Evolutionary conservation across 371 early-diverging fungal genomes (phyloP), one percentile per base, ranked within the genome.

Genomic region (Blyttiomyces sp.): DNA sequence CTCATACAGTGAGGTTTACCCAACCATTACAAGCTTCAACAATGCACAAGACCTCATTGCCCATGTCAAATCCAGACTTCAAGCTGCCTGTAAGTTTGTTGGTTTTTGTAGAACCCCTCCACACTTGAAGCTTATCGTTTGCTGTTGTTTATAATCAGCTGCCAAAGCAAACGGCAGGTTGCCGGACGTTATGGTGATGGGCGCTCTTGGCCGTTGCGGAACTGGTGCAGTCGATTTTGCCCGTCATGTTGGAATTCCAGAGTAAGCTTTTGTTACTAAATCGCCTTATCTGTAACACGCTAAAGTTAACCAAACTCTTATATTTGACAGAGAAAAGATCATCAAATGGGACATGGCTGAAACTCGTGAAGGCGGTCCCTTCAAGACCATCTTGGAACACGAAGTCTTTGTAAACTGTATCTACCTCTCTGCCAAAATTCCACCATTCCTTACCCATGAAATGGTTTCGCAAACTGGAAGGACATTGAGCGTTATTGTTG

Each of bases 381-480:
- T 96, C 82, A 75, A 77, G 33, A 92, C 94, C 65, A 96, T 97
- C 55, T 69, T 91, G 58, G 84, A 87, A 49, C 73, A 82, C 57
- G 93, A 94, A 69, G 89, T 96, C 70, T 97, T 97, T 76, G 87
- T 97, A 83, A 97, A 97, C 86, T 97, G 95, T 79, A 95, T 97
- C 76, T 97, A 97, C 69, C 86, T 97, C 54, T 85, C 85, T 69
- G 69, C 86, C 52, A 83, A 87, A 72, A 95, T 97, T 64, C 93
- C 95, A 53, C 94, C 98, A 23, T 97, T 97, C 75, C 68, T 97
- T 69, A 93, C 92, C 42, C 83, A 73, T 57, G 86, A 88, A 39
- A 81, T 84, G 82, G 50, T 24, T 39, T 85, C 87, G 63, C 19
- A 23, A 5, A 79, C 75, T 48, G 72, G 78, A 31, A 84, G 95